phyloP scores from a whole-genome alignment of 352 stramenopile species.

The Bremia lactucae region DNA sequence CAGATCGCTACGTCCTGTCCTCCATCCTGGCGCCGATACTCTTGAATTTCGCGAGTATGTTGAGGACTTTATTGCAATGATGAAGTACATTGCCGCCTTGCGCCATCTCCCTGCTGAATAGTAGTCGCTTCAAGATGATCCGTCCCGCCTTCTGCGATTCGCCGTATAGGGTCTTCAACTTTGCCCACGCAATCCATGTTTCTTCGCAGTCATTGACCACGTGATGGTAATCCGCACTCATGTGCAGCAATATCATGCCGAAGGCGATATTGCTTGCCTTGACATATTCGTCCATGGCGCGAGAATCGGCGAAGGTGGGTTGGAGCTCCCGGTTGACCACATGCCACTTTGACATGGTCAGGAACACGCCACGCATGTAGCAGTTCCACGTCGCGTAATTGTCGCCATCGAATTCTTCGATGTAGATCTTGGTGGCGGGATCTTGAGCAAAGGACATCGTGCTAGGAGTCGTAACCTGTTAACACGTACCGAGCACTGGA shows the following conservation, averaged over 20 bases:
- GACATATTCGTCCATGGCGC: background rate
- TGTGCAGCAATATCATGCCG: background rate
- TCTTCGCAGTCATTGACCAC: background rate
- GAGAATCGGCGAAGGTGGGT: background rate
- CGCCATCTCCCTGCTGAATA: background rate
- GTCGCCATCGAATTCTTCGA: too few relatives aligned
- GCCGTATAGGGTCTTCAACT: background rate
- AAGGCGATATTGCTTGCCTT: background rate
- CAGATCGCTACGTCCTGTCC: background rate
- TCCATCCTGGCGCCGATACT: background rate
- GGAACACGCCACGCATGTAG: too few relatives aligned
- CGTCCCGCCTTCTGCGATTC: conserved; percentile 2
- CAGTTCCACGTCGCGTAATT: too few relatives aligned
- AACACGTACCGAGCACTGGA: too few relatives aligned
- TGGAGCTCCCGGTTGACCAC: background rate
- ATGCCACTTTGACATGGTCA: background rate
- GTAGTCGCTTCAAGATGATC: conserved; percentile 1
- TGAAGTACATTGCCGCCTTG: background rate
- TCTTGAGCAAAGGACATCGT: too few relatives aligned
- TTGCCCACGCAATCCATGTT: too few relatives aligned
- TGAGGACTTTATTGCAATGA: background rate
- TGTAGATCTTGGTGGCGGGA: too few relatives aligned
- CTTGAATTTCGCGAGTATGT: too few relatives aligned
- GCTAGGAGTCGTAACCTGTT: too few relatives aligned
- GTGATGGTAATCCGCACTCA: background rate